These are phyloP conservation scores for Coemansia sp. DNA, from an alignment of 192 early-diverging fungal species.

Conservation along the genomic window DNA sequence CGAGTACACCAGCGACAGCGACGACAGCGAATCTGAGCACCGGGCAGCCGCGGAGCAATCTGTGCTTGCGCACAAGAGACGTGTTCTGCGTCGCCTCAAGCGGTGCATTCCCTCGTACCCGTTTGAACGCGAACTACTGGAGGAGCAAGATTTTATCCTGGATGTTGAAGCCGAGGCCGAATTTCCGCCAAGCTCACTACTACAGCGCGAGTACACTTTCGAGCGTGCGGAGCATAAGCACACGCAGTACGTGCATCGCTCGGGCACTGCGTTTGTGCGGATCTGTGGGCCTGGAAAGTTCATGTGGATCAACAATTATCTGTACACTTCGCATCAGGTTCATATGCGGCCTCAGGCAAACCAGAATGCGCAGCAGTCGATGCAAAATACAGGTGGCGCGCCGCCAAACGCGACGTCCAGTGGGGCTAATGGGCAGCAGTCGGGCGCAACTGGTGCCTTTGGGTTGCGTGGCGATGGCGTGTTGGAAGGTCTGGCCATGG, in stretches of 20 bases:
- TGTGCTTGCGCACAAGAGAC: not conserved
- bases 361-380: constrained; percentile 6
- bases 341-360: constrained; percentile 19
- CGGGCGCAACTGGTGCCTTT: not conserved
- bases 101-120: constrained; percentile 57
- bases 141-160: constrained; percentile 80
- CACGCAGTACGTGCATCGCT: constrained; percentile 89
- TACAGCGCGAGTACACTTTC: constrained; percentile 60
- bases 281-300: constrained; percentile 75
- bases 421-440: not conserved
- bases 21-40: not conserved
- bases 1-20: constrained; percentile 12
- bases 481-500: not conserved
- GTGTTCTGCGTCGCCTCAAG: constrained; percentile 17
- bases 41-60: not conserved
- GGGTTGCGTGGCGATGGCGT: constrained; percentile 2
- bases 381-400: not conserved
- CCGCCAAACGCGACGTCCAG: not conserved
- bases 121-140: constrained; percentile 83
- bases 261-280: constrained; percentile 91
- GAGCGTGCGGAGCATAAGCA: constrained; percentile 55
- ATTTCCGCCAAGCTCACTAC: constrained; percentile 69
- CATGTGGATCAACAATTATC: constrained; percentile 86
- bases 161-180: constrained; percentile 87
- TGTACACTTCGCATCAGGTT: constrained; percentile 53